Conservation (phyloP, 306 rosid genomes). For the Dalbergia oliveri region DNA sequence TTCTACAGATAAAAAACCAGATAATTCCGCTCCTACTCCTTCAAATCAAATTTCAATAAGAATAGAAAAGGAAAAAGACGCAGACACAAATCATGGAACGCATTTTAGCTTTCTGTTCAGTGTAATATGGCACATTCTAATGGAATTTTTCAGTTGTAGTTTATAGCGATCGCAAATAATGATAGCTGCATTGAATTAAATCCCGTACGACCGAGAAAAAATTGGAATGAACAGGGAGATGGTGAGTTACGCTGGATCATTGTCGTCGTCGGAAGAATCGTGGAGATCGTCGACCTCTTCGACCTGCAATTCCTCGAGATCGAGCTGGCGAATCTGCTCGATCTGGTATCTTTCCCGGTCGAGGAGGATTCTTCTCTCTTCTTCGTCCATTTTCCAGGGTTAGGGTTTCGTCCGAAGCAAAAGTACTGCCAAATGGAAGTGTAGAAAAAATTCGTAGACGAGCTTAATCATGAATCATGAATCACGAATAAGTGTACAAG, state of each 20-base stretch:
- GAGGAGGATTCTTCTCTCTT: slow-evolving; percentile 56
- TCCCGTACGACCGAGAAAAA: neutral
- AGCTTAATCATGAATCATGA: neutral
- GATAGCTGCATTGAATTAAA: neutral
- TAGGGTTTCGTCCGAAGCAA: slow-evolving; percentile 16
- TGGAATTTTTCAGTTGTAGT: neutral
- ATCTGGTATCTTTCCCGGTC: slow-evolving; percentile 88
- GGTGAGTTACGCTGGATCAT: slow-evolving; percentile 55
- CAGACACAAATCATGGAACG: neutral
- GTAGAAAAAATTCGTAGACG: neutral
- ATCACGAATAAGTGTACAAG: too few species aligned
- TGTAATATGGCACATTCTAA: neutral
- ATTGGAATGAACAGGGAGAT: neutral
- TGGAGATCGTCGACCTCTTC: slow-evolving; percentile 78
- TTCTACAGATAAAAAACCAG: neutral
- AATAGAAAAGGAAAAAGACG: too few species aligned
- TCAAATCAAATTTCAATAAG: neutral
- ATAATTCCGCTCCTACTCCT: neutral
- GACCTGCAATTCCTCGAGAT: slow-evolving; percentile 79
- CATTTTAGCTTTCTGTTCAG: neutral
- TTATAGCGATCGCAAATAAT: neutral
- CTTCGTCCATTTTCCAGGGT: slow-evolving; percentile 57
- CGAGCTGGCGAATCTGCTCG: slow-evolving; percentile 88
- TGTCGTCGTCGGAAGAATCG: slow-evolving; percentile 64
- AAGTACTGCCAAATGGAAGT: neutral